phyloP scores from a whole-genome alignment of 345 rosid genomes.

The Salix exigua region DNA sequence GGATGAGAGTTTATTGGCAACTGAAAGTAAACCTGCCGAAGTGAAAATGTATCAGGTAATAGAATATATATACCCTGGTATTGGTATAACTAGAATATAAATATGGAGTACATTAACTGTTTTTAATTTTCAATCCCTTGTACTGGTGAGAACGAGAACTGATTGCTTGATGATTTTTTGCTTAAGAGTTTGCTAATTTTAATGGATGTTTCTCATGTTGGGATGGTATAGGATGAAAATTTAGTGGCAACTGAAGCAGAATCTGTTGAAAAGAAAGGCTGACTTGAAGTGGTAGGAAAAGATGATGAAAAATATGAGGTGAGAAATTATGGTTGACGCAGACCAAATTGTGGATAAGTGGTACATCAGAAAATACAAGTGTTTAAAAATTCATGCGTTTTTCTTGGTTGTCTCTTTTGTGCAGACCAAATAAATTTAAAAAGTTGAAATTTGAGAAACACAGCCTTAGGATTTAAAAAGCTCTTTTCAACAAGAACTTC shows the following conservation, averaged over 20 bases:
- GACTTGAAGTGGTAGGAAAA: conserved; percentile 8
- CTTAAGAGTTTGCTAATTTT: no score
- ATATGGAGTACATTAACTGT: no score
- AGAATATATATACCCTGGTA: no score
- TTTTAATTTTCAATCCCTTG: no score
- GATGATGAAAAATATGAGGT: conserved; percentile 28
- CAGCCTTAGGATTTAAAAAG: conserved; percentile 28
- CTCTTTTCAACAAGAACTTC: conserved; percentile 12
- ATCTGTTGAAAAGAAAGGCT: conserved; percentile 5
- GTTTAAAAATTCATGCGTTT: not conserved
- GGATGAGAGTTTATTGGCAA: no score
- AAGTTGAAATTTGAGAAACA: conserved; percentile 29
- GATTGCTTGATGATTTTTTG: no score
- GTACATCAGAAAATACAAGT: not conserved
- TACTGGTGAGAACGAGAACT: no score
- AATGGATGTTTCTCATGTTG: not conserved
- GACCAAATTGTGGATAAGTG: not conserved
- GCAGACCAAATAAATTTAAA: conserved; percentile 20
- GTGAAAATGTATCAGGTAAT: no score
- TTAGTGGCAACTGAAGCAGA: conserved; percentile 4
- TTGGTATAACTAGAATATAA: no score
- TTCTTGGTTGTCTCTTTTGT: not conserved
- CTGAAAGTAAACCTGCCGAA: no score
- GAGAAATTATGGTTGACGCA: not conserved
- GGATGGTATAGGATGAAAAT: conserved; percentile 7